Base-by-base conservation (phyloP, 345 rosid species). In the Ceriops decandra region DNA sequence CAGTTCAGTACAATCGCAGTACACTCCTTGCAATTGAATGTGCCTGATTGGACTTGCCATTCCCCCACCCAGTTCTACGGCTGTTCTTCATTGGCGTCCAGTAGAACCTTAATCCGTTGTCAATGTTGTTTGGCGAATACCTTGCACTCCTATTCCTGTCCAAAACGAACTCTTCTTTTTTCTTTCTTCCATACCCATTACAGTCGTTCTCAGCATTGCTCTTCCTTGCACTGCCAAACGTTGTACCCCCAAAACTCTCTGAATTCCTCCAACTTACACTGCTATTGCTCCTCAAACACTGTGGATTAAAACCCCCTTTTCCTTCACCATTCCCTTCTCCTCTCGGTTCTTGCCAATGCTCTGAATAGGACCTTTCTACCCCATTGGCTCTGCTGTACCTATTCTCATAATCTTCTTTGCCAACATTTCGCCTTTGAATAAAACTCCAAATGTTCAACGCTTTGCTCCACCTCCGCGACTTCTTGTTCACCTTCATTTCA, bases 211-310 rank as follows among this genome's bases (percentile, higher is more conserved):
- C 96, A 5, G 82, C 86, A 73, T 79, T 77, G 54, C 77, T 89
- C 82, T 85, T 84, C 78, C 88, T 84, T 76, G 62, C 80, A 75
- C 78, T 74, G 46, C 60, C 80, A 52, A 84, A 78, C 0, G 31
- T 56, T 56, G 87, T 60, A 20, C 85, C 90, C n/a, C 76, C 75
- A 74, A 70, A 75, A 20, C 75, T 72, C 5, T 65, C 53, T 0
- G 97, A 83, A 71, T 85, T 90, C 82, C 99, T 87, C 90, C 92
- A 95, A 74, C 99, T 95, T 63, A 90, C 90, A 68, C 98, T 95
- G 85, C 97, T 95, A 69, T 86, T 95, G 76, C 99, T 95, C 76
- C 99, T 85, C 69, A 82, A 52, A 56, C 90, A 60, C 87, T 83
- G 92, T 0, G 97, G 89, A 69, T 87, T 83, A 66, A 88, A 88